Conservation (phyloP, 352 stramenopile species). For the Phytophthora cryptogea region DNA sequence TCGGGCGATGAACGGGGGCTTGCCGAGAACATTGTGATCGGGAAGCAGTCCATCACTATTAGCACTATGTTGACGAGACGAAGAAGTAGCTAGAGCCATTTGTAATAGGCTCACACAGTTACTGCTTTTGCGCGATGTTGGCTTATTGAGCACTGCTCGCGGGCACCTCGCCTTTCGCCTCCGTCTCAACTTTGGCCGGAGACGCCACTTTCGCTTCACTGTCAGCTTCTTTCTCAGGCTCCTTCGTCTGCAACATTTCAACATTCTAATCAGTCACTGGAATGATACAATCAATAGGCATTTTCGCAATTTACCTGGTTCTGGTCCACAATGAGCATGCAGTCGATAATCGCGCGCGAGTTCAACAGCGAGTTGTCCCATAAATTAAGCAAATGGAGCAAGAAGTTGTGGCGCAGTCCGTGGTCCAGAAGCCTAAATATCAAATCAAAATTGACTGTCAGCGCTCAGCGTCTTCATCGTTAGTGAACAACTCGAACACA, state of each 20-base stretch:
- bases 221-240: conserved; percentile 14
- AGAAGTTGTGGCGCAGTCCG: conserved; percentile 84
- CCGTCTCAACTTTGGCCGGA: not conserved
- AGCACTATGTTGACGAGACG: conserved; percentile 9
- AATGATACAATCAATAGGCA: not conserved
- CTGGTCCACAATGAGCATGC: conserved; percentile 87
- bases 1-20: conserved; percentile 13
- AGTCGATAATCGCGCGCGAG: conserved; percentile 85
- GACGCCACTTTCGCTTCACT: conserved; percentile 8
- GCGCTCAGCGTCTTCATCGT: not conserved
- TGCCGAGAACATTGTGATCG: conserved; percentile 19
- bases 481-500: conserved; percentile 18
- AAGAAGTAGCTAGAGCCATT: conserved; percentile 19
- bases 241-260: conserved; percentile 3
- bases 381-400: conserved; percentile 90
- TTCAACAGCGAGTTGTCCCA: conserved; percentile 91
- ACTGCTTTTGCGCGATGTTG: conserved; percentile 5
- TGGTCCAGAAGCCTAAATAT: conserved; percentile 64
- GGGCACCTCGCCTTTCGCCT: conserved; percentile 14
- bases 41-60: conserved; percentile 13
- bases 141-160: conserved; percentile 19
- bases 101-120: conserved; percentile 16
- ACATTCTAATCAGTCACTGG: not conserved
- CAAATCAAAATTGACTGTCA: not conserved
- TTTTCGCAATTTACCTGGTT: conserved; percentile 34